Evolutionary conservation across 768 basidiomycete species (phyloP).

Genomic region (Lentinula boryana): DNA sequence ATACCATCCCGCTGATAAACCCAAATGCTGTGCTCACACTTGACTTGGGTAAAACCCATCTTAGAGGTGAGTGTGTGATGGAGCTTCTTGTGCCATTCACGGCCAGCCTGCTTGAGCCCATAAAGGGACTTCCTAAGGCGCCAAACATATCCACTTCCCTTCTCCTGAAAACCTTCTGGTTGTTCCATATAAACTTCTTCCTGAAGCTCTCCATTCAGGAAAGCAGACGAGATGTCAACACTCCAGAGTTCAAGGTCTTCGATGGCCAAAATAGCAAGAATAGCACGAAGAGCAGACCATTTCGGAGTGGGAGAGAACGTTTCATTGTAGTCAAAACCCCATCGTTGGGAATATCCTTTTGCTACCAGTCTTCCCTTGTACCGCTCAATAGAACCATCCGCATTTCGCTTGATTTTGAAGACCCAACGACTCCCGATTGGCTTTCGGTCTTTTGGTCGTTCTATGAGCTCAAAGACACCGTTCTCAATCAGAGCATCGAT

Average conservation of each 20-base stretch:
- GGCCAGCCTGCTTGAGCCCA: constrained; percentile 19
- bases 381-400: constrained; percentile 29
- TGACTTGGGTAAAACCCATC: constrained; percentile 12
- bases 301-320: constrained; percentile 26
- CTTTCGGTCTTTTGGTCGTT: constrained; percentile 23
- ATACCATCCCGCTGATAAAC: constrained; percentile 10
- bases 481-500: constrained; percentile 17
- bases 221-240: constrained; percentile 4
- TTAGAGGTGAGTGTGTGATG: background rate
- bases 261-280: constrained; percentile 20
- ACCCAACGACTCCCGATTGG: constrained; percentile 33
- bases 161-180: constrained; percentile 11
- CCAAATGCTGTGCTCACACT: constrained; percentile 20
- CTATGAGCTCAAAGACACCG: constrained; percentile 28
- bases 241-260: constrained; percentile 16
- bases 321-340: constrained; percentile 33
- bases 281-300: constrained; percentile 11
- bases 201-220: constrained; percentile 17
- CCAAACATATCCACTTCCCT: constrained; percentile 1
- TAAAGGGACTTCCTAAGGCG: constrained; percentile 15
- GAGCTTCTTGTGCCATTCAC: constrained; percentile 9
- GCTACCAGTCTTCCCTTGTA: constrained; percentile 39
- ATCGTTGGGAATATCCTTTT: constrained; percentile 29
- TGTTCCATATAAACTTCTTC: constrained; percentile 19
- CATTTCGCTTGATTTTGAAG: constrained; percentile 33